phyloP scores from a whole-genome alignment of 2,329 filamentous ascomycete genomes.

The Ambrosiella cleistominuta region DNA sequence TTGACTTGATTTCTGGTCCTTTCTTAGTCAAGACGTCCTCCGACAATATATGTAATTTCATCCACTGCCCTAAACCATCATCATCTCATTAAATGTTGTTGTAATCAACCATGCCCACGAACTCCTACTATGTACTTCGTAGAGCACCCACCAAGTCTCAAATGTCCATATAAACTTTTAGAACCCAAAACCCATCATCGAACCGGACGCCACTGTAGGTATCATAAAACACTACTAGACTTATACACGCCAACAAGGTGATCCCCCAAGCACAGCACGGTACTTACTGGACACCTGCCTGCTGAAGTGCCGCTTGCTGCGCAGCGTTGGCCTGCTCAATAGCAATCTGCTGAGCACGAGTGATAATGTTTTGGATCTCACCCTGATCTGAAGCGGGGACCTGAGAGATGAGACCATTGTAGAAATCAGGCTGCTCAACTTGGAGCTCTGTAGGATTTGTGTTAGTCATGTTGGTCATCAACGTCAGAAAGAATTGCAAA shows the following conservation, averaged over 20 bases:
- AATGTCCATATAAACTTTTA: constrained; percentile 3
- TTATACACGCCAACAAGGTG: not conserved
- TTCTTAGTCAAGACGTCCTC: not conserved
- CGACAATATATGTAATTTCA: not conserved
- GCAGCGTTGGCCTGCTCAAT: constrained; percentile 17
- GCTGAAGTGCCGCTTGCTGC: not conserved
- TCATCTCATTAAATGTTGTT: not conserved
- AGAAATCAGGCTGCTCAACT: constrained; percentile 79
- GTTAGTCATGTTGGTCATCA: not conserved
- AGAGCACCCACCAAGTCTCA: not conserved
- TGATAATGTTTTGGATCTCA: constrained; percentile 63
- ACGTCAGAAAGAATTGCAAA: not conserved
- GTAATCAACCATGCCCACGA: not conserved
- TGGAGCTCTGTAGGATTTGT: constrained; percentile 47
- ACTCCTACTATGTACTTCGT: not conserved
- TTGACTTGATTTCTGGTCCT: constrained; percentile 1
- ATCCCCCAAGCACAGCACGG: not conserved
- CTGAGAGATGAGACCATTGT: constrained; percentile 60
- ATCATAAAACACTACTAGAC: not conserved
- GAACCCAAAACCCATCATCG: constrained; percentile 1
- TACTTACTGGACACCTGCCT: not conserved
- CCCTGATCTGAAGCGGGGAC: constrained; percentile 66
- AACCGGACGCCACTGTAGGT: not conserved
- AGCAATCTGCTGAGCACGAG: constrained; percentile 33
- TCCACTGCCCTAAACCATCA: not conserved